Conservation (phyloP, 768 basidiomycete genomes). For the Nidularia sp. region DNA sequence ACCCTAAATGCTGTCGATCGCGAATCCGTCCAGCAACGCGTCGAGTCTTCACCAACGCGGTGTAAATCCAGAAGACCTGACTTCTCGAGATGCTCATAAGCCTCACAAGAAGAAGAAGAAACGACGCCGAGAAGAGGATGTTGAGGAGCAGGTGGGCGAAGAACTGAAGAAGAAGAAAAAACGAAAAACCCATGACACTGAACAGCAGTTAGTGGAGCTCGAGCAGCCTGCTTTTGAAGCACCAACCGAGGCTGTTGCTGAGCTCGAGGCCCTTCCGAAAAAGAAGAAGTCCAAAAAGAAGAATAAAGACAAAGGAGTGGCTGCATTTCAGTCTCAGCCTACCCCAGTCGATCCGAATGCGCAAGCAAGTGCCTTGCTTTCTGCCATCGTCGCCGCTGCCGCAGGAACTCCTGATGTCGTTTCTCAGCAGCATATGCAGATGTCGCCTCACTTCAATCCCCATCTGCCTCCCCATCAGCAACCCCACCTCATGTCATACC, state of each 20-base stretch:
- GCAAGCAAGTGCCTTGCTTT: slow-evolving; percentile 53
- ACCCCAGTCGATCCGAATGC: slow-evolving; percentile 28
- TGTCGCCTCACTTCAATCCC: slow-evolving; percentile 13
- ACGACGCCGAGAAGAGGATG: slow-evolving; percentile 23
- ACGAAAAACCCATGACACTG: slow-evolving; percentile 17
- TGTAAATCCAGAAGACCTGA: slow-evolving; percentile 10
- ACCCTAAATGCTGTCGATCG: slow-evolving; percentile 38
- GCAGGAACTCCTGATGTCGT: slow-evolving; percentile 38
- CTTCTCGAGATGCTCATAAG: slow-evolving; percentile 4
- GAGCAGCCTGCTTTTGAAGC: neutral
- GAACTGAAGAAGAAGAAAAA: slow-evolving; percentile 30
- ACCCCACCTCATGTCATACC: slow-evolving; percentile 24
- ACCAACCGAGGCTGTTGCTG: slow-evolving; percentile 1
- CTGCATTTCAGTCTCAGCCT: slow-evolving; percentile 5
- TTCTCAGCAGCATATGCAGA: slow-evolving; percentile 19
- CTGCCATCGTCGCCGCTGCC: slow-evolving; percentile 63
- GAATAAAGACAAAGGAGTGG: slow-evolving; percentile 22
- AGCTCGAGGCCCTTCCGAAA: slow-evolving; percentile 5
- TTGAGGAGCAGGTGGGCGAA: slow-evolving; percentile 8
- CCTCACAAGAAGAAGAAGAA: slow-evolving; percentile 28
- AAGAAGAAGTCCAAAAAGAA: slow-evolving; percentile 26
- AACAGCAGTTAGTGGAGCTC: slow-evolving; percentile 11
- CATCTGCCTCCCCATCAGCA: slow-evolving; percentile 23
- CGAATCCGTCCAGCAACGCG: slow-evolving; percentile 12
- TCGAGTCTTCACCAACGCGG: slow-evolving; percentile 11